Percentiles rank a stretch among this genome's conserved stretches.
These are phyloP conservation scores for Gomphus sp. DNA, from an alignment of 1,284 basidiomycete genomes.

Conservation along the genomic window DNA sequence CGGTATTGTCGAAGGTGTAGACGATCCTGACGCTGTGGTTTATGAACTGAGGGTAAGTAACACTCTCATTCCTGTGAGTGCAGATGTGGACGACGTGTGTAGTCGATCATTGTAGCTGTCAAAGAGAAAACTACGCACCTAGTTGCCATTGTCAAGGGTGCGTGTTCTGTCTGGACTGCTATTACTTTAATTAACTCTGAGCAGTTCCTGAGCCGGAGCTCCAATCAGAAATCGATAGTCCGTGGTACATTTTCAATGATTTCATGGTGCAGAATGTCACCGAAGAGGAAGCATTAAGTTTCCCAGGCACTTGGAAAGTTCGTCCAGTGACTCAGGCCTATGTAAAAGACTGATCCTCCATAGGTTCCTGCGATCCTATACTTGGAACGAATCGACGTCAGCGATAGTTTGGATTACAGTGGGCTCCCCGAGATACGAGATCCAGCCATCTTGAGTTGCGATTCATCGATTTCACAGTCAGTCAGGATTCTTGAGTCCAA, in stretches of 20 bases:
- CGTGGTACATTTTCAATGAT: slow-evolving; percentile 97
- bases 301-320: slow-evolving; percentile 90
- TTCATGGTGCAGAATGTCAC: slow-evolving; percentile 83
- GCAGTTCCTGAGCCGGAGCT: slow-evolving; percentile 60
- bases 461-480: slow-evolving; percentile 81
- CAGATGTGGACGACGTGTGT: slow-evolving; percentile 5
- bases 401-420: slow-evolving; percentile 51
- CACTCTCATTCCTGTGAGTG: slow-evolving; percentile 1
- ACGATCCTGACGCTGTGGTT: slow-evolving; percentile 44
- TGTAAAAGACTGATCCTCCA: background rate
- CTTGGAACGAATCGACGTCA: slow-evolving; percentile 69
- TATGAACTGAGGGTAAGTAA: slow-evolving; percentile 67
- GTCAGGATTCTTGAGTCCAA: slow-evolving; percentile 18
- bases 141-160: slow-evolving; percentile 81
- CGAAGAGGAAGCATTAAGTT: slow-evolving; percentile 82
- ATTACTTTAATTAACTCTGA: background rate
- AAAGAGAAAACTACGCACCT: slow-evolving; percentile 79
- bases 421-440: slow-evolving; percentile 64
- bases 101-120: slow-evolving; percentile 76
- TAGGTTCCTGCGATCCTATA: slow-evolving; percentile 86
- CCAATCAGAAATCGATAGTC: slow-evolving; percentile 32
- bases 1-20: slow-evolving; percentile 49
- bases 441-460: slow-evolving; percentile 69
- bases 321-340: slow-evolving; percentile 3
- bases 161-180: slow-evolving; percentile 11